phyloP scores from a whole-genome alignment of 202 grass and related monocot genomes.

The Setaria italica region DNA sequence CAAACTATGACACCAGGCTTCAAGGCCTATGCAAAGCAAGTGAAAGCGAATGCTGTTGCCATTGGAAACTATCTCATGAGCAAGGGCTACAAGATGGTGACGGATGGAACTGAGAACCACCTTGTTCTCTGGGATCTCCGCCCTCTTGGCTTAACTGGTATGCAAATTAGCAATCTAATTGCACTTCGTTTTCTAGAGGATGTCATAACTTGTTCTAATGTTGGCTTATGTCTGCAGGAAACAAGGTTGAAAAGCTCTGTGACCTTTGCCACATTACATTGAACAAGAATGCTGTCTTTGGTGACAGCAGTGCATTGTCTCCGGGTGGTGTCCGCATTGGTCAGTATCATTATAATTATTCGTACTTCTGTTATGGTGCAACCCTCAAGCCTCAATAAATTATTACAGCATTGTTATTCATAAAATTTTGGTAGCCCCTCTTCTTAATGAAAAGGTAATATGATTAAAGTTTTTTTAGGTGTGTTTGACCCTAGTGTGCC shows the following conservation, averaged over 20 bases:
- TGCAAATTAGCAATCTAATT: background rate
- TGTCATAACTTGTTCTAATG: constrained; percentile 17
- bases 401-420: background rate
- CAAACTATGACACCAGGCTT: constrained; percentile 82
- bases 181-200: constrained; percentile 9
- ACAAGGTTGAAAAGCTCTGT: constrained; percentile 98
- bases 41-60: constrained; percentile 88
- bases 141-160: constrained; percentile 96
- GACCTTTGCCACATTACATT: constrained; percentile 91
- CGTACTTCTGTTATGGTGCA: constrained; percentile 30
- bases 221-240: constrained; percentile 56
- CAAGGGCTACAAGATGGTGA: constrained; percentile 98
- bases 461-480: background rate
- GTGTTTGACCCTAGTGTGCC: background rate
- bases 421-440: background rate
- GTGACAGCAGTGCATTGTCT: constrained; percentile 95
- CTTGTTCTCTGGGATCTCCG: constrained; percentile 99
- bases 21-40: constrained; percentile 94
- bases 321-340: constrained; percentile 93
- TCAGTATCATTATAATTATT: constrained; percentile 48
- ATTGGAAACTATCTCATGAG: constrained; percentile 96
- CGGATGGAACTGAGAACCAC: constrained; percentile 96
- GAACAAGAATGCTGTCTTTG: constrained; percentile 98
- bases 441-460: background rate
- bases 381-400: background rate